Conservation (phyloP, 176 grass and related monocot species). For the sorghum (Sorghum bicolor) region Sorghum_bicolor_NCBIv3 NC_012870.2:79649501-79650000, state of each 20-base stretch:
- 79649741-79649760: conserved; percentile 19
- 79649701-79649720: conserved; percentile 25
- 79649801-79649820: conserved; percentile 59
- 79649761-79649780: conserved; percentile 10
- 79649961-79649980: conserved; percentile 54
- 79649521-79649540: background rate
- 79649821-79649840: conserved; percentile 73
- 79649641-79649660: conserved; percentile 17
- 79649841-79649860: conserved; percentile 58
- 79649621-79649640: background rate
- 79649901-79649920: conserved; percentile 78
- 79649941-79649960: conserved; percentile 59
- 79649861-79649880: conserved; percentile 60
- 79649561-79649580: background rate
- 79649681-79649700: background rate
- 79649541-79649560: background rate
- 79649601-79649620: background rate
- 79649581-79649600: background rate
- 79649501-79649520: background rate
- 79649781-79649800: conserved; percentile 63
- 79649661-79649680: background rate
- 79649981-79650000: conserved; percentile 55
- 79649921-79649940: conserved; percentile 26
- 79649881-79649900: conserved; percentile 71
- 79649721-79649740: background rate